Evolutionary conservation across 306 rosid species (phyloP).

Genomic region (Glycine soja): DNA sequence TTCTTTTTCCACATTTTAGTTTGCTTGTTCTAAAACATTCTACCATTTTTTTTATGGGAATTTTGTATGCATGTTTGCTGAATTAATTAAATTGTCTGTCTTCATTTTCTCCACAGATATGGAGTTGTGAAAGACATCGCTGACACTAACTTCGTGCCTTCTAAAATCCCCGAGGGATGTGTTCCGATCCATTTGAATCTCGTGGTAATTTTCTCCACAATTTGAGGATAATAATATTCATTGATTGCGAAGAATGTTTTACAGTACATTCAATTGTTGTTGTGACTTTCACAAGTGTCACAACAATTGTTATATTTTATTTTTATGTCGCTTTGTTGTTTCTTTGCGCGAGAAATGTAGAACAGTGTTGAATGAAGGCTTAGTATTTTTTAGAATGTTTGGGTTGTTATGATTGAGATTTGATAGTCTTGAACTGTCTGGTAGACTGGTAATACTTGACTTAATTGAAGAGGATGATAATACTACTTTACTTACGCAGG

Average conservation of each 20-base stretch:
- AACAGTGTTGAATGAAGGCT: slow-evolving; percentile 11
- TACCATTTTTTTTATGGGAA: too few species aligned
- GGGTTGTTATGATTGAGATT: slow-evolving; percentile 17
- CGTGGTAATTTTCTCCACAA: slow-evolving; percentile 67
- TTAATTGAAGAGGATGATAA: slow-evolving; percentile 1
- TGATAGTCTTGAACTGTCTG: slow-evolving; percentile 8
- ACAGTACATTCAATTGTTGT: slow-evolving; percentile 59
- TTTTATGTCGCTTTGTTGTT: too few species aligned
- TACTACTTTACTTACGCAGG: slow-evolving; percentile 59
- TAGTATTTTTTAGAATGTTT: slow-evolving; percentile 23
- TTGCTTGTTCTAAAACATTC: not conserved
- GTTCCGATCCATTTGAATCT: slow-evolving; percentile 85
- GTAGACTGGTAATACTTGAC: slow-evolving; percentile 2
- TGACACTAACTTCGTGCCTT: slow-evolving; percentile 53
- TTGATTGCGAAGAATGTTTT: slow-evolving; percentile 50
- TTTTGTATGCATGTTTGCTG: not conserved
- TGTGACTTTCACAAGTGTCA: not conserved
- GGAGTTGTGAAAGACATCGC: slow-evolving; percentile 62
- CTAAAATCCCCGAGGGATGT: slow-evolving; percentile 73
- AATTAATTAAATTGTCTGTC: not conserved
- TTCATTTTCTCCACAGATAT: slow-evolving; percentile 63
- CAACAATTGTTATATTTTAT: not conserved
- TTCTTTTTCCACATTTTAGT: not conserved
- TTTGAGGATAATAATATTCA: not conserved
- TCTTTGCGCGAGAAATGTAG: slow-evolving; percentile 1